Percentiles rank a stretch among this genome's conserved stretches.
Evolutionary conservation across 2,329 filamentous ascomycete genomes (phyloP).

Genomic region (Sphaerulina populicola): DNA sequence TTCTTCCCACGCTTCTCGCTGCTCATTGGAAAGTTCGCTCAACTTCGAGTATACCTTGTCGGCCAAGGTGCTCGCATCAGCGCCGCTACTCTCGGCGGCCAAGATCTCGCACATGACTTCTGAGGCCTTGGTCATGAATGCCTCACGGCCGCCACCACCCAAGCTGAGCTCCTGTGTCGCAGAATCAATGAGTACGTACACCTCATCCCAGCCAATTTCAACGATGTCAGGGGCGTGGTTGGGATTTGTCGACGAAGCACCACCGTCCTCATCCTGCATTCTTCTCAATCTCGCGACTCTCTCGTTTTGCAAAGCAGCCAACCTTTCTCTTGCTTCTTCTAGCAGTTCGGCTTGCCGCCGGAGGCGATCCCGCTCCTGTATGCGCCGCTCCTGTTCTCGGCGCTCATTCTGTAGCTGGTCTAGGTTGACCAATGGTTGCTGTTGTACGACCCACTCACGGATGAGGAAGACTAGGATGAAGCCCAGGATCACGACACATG

Average conservation of each 20-base stretch:
- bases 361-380: slow-evolving; percentile 24
- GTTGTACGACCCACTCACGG: slow-evolving; percentile 94
- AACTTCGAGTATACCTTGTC: slow-evolving; percentile 23
- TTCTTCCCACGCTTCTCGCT: slow-evolving; percentile 24
- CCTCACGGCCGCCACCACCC: slow-evolving; percentile 11
- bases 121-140: slow-evolving; percentile 10
- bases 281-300: slow-evolving; percentile 5
- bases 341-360: slow-evolving; percentile 25
- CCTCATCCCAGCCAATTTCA: slow-evolving; percentile 21
- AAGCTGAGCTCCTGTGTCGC: slow-evolving; percentile 21
- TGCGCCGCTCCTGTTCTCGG: slow-evolving; percentile 26
- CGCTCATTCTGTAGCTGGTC: slow-evolving; percentile 23
- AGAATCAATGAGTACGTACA: slow-evolving; percentile 24
- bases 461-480: slow-evolving; percentile 98
- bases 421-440: slow-evolving; percentile 78
- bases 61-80: slow-evolving; percentile 18
- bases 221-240: neutral
- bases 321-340: slow-evolving; percentile 22
- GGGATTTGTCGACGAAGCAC: slow-evolving; percentile 9
- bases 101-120: slow-evolving; percentile 21
- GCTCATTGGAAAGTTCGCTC: slow-evolving; percentile 15
- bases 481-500: slow-evolving; percentile 77
- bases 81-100: slow-evolving; percentile 15
- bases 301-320: slow-evolving; percentile 24
- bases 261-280: slow-evolving; percentile 4